These are phyloP conservation scores for Cladosporium sp. DNA, from an alignment of 2,329 filamentous ascomycete genomes.

Conservation along the genomic window DNA sequence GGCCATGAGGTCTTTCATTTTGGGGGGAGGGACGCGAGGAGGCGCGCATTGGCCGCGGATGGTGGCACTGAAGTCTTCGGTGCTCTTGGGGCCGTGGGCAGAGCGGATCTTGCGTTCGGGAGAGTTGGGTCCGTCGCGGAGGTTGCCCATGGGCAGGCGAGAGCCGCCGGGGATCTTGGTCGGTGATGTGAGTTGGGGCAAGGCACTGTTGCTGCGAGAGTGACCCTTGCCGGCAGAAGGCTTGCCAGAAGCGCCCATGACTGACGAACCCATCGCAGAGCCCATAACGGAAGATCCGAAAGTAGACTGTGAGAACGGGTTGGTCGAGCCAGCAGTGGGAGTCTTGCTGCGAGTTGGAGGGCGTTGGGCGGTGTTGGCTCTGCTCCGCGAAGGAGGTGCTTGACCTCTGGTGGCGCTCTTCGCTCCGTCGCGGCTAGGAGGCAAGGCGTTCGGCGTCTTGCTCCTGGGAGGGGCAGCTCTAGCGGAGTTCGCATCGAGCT, in stretches of 20 bases:
- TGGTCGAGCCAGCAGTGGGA: constrained; percentile 29
- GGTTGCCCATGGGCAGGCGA: constrained; percentile 61
- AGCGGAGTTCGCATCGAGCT: constrained; percentile 60
- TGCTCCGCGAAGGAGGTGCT: constrained; percentile 22
- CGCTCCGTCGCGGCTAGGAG: constrained; percentile 22
- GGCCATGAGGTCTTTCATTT: constrained; percentile 77
- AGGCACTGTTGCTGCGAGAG: constrained; percentile 33
- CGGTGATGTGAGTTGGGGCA: constrained; percentile 32
- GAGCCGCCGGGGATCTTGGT: constrained; percentile 57
- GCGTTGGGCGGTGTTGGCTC: constrained; percentile 35
- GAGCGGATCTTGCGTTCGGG: constrained; percentile 60
- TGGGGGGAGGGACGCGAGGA: constrained; percentile 67
- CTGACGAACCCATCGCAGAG: constrained; percentile 19
- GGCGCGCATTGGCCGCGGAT: constrained; percentile 29
- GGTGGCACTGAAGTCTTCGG: constrained; percentile 37
- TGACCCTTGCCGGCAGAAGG: constrained; percentile 15
- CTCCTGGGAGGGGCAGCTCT: constrained; percentile 48
- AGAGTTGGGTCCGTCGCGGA: constrained; percentile 70
- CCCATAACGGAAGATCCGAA: constrained; percentile 27
- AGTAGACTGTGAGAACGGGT: constrained; percentile 24
- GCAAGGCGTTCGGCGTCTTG: constrained; percentile 59
- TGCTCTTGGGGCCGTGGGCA: constrained; percentile 32
- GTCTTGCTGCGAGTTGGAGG: constrained; percentile 40
- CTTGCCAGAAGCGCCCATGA: constrained; percentile 33
- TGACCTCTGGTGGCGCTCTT: constrained; percentile 22